phyloP scores from a whole-genome alignment of 106 monocot genomes.

The Dioscorea alata region DNA sequence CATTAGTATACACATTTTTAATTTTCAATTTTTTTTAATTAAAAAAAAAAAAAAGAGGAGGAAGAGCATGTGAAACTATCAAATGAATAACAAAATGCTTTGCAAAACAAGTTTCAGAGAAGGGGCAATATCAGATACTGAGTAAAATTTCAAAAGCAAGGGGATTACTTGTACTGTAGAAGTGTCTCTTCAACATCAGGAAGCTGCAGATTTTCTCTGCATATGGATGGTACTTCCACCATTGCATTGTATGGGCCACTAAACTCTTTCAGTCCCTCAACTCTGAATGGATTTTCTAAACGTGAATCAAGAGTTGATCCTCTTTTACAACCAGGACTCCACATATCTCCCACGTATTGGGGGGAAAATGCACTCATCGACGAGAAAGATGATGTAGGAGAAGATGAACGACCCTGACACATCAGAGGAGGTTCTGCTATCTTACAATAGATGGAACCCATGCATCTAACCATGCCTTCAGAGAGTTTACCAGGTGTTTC shows the following conservation, averaged over 20 bases:
- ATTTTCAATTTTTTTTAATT: too few relatives aligned
- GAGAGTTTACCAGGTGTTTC: slow-evolving; percentile 29
- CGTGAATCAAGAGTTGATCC: slow-evolving; percentile 12
- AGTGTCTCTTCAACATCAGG: slow-evolving; percentile 15
- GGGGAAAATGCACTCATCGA: slow-evolving; percentile 33
- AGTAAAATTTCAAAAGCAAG: neutral
- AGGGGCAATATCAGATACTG: too few relatives aligned
- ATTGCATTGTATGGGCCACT: slow-evolving; percentile 35
- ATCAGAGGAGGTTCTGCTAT: slow-evolving; percentile 17
- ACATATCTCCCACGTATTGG: slow-evolving; percentile 23
- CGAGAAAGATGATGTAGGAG: slow-evolving; percentile 30
- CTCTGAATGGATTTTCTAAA: slow-evolving; percentile 15
- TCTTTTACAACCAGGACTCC: slow-evolving; percentile 21
- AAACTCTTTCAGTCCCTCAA: slow-evolving; percentile 19
- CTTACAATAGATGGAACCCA: slow-evolving; percentile 26
- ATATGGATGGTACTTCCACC: slow-evolving; percentile 27
- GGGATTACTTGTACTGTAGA: slow-evolving; percentile 15
- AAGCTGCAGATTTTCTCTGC: slow-evolving; percentile 5
- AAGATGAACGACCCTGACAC: slow-evolving; percentile 7
- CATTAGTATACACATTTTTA: too few relatives aligned
- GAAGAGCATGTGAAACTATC: neutral
- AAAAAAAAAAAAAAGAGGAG: neutral
- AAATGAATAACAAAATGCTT: neutral
- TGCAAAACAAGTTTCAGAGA: neutral
- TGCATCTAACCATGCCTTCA: slow-evolving; percentile 29